A percentile compares a stretch with the other conserved stretches of the same genome.
Evolutionary conservation across 352 stramenopile genomes (phyloP).

Genomic region (Pythium apleroticum): DNA sequence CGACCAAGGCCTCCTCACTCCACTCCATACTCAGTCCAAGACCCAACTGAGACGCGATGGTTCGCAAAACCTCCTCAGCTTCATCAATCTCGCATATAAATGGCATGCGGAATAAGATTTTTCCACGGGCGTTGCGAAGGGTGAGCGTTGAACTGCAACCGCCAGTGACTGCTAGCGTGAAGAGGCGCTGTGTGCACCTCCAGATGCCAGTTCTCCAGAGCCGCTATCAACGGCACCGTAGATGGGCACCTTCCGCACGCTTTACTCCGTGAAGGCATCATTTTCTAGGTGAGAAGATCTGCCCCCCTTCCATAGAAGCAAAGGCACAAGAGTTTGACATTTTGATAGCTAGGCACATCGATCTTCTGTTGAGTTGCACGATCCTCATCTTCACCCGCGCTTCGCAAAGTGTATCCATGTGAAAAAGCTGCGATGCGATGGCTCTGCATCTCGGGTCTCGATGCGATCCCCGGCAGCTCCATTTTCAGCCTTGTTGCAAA

Average conservation of each 20-base stretch:
- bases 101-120: constrained; percentile 3
- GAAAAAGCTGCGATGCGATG: neutral
- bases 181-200: neutral
- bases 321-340: no score
- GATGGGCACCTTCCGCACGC: neutral
- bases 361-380: neutral
- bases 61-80: neutral
- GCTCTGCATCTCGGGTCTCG: neutral
- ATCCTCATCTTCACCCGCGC: neutral
- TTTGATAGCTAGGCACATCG: no score
- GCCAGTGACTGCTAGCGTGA: neutral
- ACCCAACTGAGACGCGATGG: neutral
- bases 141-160: constrained; percentile 2
- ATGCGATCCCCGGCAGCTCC: constrained; percentile 2
- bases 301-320: neutral
- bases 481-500: constrained; percentile 2
- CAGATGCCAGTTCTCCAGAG: neutral
- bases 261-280: neutral
- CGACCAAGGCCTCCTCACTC: neutral
- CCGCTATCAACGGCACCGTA: neutral
- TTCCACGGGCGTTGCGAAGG: constrained; percentile 4
- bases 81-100: constrained; percentile 3
- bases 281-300: neutral
- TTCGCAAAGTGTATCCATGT: constrained; percentile 1
- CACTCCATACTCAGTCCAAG: constrained; percentile 1